Evolutionary conservation across 345 rosid genomes (phyloP).

Genomic region (Rhodomyrtus tomentosa): DNA sequence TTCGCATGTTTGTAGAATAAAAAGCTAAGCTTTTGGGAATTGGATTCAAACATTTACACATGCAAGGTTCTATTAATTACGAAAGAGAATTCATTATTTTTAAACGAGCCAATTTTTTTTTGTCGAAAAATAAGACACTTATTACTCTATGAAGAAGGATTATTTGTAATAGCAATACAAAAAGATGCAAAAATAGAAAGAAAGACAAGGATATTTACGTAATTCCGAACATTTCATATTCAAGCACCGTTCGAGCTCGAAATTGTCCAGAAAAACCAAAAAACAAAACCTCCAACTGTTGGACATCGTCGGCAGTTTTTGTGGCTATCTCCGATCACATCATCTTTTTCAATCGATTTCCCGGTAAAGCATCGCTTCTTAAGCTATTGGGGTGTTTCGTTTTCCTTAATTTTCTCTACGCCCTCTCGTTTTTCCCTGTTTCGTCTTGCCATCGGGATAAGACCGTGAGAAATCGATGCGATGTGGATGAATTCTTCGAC

Average conservation of each 20-base stretch:
- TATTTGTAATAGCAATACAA: background rate
- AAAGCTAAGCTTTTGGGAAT: background rate
- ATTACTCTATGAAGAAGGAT: background rate
- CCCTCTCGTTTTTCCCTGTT: background rate
- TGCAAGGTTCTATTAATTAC: background rate
- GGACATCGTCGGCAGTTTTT: background rate
- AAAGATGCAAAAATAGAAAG: background rate
- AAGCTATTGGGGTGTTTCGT: background rate
- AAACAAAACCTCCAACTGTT: background rate
- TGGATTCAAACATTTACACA: background rate
- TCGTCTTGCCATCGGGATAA: background rate
- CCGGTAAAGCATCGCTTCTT: background rate
- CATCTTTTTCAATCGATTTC: background rate
- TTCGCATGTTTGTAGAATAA: rapidly evolving
- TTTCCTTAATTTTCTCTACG: background rate
- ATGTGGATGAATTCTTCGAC: background rate
- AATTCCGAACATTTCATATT: background rate
- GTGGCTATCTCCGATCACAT: background rate
- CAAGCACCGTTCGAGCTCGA: background rate
- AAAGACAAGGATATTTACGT: background rate
- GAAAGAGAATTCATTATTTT: background rate
- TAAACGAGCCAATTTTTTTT: background rate
- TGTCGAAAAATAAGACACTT: too few species aligned
- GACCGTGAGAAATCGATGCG: background rate
- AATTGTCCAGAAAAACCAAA: background rate